Conservation (phyloP, 2,329 filamentous ascomycete species). For the Westerdykella ornata region DNA sequence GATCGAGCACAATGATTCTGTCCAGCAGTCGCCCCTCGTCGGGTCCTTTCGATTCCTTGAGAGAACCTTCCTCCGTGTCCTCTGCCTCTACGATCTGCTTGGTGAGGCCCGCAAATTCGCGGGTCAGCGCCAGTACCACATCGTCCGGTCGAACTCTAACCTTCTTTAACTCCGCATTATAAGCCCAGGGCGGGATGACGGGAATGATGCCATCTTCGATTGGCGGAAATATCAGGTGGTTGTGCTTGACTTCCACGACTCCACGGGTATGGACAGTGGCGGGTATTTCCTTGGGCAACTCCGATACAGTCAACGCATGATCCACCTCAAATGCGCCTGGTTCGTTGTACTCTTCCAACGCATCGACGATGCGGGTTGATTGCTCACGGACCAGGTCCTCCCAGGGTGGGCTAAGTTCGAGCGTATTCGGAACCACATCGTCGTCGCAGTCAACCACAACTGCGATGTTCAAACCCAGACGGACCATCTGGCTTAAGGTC, state of each 20-base stretch:
- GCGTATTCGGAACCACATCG: constrained; percentile 28
- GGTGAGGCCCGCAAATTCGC: constrained; percentile 64
- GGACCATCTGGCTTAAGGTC: constrained; percentile 75
- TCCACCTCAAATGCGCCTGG: constrained; percentile 64
- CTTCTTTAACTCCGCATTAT: constrained; percentile 43
- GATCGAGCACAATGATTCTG: constrained; percentile 81
- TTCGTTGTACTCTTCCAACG: constrained; percentile 63
- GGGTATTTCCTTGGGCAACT: constrained; percentile 21
- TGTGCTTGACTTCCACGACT: constrained; percentile 38
- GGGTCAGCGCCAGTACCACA: constrained; percentile 68
- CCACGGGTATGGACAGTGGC: constrained; percentile 33
- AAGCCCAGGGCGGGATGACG: constrained; percentile 61
- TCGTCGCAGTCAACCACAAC: constrained; percentile 70
- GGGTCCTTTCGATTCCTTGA: constrained; percentile 36
- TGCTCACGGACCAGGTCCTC: constrained; percentile 53
- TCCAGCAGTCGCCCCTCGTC: constrained; percentile 55
- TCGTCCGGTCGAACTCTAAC: constrained; percentile 52
- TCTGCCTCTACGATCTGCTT: constrained; percentile 11
- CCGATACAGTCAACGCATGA: constrained; percentile 42
- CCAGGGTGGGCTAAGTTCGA: constrained; percentile 24
- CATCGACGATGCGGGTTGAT: constrained; percentile 64
- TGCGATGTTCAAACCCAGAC: constrained; percentile 73
- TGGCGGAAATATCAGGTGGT: constrained; percentile 55
- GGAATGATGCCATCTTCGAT: constrained; percentile 63
- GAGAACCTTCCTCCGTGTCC: constrained; percentile 5